Evolutionary conservation across 352 stramenopile species (phyloP), one percentile per base, ranked within the genome.

Genomic region (Globisporangium irregulare): DNA sequence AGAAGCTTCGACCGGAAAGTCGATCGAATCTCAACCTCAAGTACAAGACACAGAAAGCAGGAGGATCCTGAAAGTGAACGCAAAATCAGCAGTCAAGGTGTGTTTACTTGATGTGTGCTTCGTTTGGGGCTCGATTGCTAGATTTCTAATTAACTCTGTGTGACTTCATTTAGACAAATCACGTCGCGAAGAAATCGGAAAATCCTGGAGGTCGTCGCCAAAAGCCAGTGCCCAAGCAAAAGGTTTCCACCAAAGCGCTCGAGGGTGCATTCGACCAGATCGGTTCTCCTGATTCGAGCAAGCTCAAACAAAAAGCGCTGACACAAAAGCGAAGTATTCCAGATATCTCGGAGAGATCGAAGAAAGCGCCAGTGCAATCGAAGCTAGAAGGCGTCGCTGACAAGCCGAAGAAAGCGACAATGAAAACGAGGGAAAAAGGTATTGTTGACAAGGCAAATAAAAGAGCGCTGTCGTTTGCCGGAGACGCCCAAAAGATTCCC

Each of bases 401-500:
- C 4, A 36, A 22, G 22, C 15, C 53, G 10, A 58, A 22, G 24
- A 20, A 29, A 57, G 10, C 51, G 18, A 3, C 51, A 34, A 9
- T 25, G 2, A 22, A 59, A 4, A 9, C 27, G 15, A 32, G 4
- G 27, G 15, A 25, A 10, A 27, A 25, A 38, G 15, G 10, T 2
- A 27, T 18, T 25, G 2, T 25, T 24, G 15, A 25, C 15, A 59
- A 59, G 18, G 6, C 27, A 25, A 59, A 25, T 27, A 24, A 34
- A 60, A 46, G 29, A 60, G 29, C 24, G 55, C 55, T 60, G 6
- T 43, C 55, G 55, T 46, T 46, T 43, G 27, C 55, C 24, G 55
- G 20, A 41, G 25, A 9, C 15, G 24, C 12, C 29, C 22, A 25
- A 29, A 43, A 43, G 3, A n/a, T 12, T 12, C 10, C 20, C 15